Evolutionary conservation across 805 yeast species (phyloP).

Genomic region (Pichia cabralensis): DNA sequence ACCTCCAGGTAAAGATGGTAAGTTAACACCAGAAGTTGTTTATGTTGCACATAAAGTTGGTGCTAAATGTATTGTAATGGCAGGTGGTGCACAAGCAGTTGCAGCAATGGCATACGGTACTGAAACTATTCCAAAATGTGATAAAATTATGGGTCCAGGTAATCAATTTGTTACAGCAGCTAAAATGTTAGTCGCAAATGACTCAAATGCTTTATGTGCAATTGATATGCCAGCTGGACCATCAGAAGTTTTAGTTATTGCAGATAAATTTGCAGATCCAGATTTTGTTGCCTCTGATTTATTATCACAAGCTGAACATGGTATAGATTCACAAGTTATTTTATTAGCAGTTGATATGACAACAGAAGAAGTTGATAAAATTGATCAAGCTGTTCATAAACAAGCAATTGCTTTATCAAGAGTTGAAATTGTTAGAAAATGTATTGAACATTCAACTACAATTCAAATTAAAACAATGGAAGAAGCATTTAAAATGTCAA

Average conservation of each 20-base stretch:
- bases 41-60: conserved; percentile 96
- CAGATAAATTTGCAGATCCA: conserved; percentile 80
- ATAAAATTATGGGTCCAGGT: conserved; percentile 97
- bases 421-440: conserved; percentile 84
- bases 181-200: conserved; percentile 94
- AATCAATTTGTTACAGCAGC: conserved; percentile 99
- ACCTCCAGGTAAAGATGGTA: conserved; percentile 92
- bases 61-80: conserved; percentile 80
- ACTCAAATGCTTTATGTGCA: conserved; percentile 87
- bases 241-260: conserved; percentile 92
- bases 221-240: conserved; percentile 99
- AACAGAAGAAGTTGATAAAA: conserved; percentile 45
- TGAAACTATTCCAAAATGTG: conserved; percentile 82
- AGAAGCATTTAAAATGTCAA: conserved; percentile 81
- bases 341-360: conserved; percentile 72
- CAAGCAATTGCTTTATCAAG: conserved; percentile 86
- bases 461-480: conserved; percentile 58
- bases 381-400: conserved; percentile 72
- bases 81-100: conserved; percentile 99
- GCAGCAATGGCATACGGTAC: conserved; percentile 99
- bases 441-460: conserved; percentile 85
- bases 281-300: conserved; percentile 96
- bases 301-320: conserved; percentile 97
- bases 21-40: conserved; percentile 91
- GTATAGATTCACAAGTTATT: conserved; percentile 95